These are phyloP conservation scores for Notholithocarpus densiflorus DNA, from an alignment of 306 rosid species.

Conservation along the genomic window DNA sequence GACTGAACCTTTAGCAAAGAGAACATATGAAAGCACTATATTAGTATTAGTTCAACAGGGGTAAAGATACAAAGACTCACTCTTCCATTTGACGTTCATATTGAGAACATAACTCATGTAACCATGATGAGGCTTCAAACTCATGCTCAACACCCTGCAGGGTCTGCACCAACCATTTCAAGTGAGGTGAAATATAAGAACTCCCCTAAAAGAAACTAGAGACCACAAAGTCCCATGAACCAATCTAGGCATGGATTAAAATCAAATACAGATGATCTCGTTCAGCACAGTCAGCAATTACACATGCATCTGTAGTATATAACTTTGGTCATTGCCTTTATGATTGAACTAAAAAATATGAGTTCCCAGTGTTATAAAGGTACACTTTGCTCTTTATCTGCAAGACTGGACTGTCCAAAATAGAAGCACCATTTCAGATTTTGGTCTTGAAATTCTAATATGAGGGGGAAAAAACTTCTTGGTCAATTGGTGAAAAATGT, in stretches of 20 bases:
- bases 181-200: conserved; percentile 3
- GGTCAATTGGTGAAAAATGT: not conserved
- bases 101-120: conserved; percentile 68
- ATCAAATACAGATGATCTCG: not conserved
- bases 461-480: not conserved
- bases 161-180: conserved; percentile 48
- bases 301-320: not conserved
- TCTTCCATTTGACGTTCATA: conserved; percentile 77
- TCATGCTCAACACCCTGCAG: conserved; percentile 67
- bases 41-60: not conserved
- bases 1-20: not conserved
- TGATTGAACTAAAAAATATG: not conserved
- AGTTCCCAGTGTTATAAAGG: not conserved
- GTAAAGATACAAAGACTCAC: conserved; percentile 45
- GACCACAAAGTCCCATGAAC: not conserved
- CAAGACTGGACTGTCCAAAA: not conserved
- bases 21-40: not conserved
- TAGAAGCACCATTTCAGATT: not conserved
- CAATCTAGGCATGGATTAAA: not conserved
- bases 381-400: not conserved
- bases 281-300: not conserved
- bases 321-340: not conserved
- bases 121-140: conserved; percentile 46
- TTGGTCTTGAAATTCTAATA: not conserved
- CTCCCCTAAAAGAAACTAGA: not conserved